Conservation (phyloP, 305 asterid genomes). For the Solanum hybrid region DNA sequence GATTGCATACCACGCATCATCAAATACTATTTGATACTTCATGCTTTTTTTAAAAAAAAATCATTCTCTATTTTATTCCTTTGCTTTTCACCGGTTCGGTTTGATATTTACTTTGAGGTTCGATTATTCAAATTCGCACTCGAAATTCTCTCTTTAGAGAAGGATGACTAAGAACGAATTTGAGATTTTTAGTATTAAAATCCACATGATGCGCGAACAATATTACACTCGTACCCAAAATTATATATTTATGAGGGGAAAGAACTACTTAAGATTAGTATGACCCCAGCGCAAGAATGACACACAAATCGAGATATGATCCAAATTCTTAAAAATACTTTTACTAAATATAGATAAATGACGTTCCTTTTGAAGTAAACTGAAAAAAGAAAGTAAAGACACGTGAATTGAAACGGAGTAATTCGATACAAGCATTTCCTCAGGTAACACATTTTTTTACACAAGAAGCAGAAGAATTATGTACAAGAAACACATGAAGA, state of each 20-base stretch:
- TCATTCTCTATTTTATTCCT: neutral
- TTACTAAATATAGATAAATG: neutral
- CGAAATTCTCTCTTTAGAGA: neutral
- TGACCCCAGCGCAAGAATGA: accelerated
- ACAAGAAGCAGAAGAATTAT: neutral
- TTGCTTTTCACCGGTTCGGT: neutral
- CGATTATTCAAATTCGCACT: accelerated
- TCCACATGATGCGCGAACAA: neutral
- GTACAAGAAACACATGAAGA: neutral
- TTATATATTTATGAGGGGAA: neutral
- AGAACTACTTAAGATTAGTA: neutral
- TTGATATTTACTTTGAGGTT: neutral
- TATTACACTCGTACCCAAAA: neutral
- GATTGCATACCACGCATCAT: neutral
- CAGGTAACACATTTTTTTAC: neutral
- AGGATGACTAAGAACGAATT: neutral
- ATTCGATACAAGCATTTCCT: neutral
- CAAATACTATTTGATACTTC: neutral
- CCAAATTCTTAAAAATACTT: neutral
- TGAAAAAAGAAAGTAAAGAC: neutral
- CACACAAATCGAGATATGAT: neutral
- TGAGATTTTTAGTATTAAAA: neutral
- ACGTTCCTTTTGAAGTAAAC: neutral
- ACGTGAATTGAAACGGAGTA: neutral
- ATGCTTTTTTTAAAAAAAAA: too few relatives aligned